phyloP scores from a whole-genome alignment of 495 filamentous ascomycete genomes.

The Aspergillus mulundensis region DNA sequence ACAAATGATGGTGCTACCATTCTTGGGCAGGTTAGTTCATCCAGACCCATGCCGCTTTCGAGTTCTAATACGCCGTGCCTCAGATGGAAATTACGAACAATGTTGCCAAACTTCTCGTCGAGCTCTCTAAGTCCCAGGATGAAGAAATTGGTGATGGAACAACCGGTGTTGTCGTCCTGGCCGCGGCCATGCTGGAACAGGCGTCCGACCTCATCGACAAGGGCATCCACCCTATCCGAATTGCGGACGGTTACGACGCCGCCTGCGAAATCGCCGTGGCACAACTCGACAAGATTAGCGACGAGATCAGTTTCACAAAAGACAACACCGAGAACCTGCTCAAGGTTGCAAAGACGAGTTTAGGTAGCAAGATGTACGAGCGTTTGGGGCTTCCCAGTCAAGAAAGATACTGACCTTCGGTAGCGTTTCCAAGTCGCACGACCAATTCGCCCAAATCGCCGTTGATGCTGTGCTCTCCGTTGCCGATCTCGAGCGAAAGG shows the following conservation, averaged over 20 bases:
- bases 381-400: neutral
- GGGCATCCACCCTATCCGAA: conserved; percentile 96
- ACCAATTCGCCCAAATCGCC: conserved; percentile 96
- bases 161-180: conserved; percentile 95
- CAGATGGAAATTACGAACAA: conserved; percentile 99
- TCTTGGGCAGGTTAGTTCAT: conserved; percentile 63
- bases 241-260: conserved; percentile 96
- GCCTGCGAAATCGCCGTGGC: conserved; percentile 94
- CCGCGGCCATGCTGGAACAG: conserved; percentile 91
- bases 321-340: conserved; percentile 76
- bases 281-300: conserved; percentile 89
- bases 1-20: conserved; percentile 99
- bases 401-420: conserved; percentile 21
- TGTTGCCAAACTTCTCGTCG: conserved; percentile 92
- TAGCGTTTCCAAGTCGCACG: conserved; percentile 92
- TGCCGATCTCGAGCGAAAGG: conserved; percentile 90
- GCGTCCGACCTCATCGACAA: conserved; percentile 99
- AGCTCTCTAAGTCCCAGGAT: conserved; percentile 98
- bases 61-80: conserved; percentile 18
- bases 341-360: conserved; percentile 90
- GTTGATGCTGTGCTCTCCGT: conserved; percentile 96
- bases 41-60: neutral
- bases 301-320: conserved; percentile 77
- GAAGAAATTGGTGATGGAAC: conserved; percentile 99
- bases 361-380: conserved; percentile 89